A percentile compares a stretch with the other conserved stretches of the same genome.
Evolutionary conservation across 306 rosid species (phyloP).

Genomic region (Cucumis hystrix): DNA sequence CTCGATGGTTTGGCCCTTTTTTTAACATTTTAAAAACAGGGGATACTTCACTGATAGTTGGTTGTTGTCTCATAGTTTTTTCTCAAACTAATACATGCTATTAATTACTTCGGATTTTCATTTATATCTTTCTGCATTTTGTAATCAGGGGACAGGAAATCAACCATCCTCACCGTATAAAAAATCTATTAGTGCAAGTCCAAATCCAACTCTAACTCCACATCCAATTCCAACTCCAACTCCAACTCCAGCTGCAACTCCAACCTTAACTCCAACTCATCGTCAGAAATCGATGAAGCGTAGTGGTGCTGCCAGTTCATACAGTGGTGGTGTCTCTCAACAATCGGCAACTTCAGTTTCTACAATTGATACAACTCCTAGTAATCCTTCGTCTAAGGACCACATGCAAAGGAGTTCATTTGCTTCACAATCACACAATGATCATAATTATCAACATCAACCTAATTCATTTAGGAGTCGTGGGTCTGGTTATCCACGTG

Average conservation of each 20-base stretch:
- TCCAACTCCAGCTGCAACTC: neutral
- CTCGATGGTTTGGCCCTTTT: neutral
- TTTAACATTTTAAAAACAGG: neutral
- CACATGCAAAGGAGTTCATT: conserved; percentile 37
- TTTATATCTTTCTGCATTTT: conserved; percentile 20
- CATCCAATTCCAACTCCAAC: neutral
- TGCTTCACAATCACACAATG: conserved; percentile 30
- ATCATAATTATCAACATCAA: conserved; percentile 42
- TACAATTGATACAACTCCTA: conserved; percentile 24
- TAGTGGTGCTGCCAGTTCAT: conserved; percentile 25
- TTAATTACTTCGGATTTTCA: conserved; percentile 8
- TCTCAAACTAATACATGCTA: neutral
- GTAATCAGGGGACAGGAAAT: conserved; percentile 39
- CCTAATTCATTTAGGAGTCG: conserved; percentile 45
- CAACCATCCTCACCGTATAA: conserved; percentile 30
- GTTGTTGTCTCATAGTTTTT: neutral
- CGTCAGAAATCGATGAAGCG: conserved; percentile 32
- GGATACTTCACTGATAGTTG: neutral
- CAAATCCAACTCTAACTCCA: conserved; percentile 1
- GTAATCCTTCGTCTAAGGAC: conserved; percentile 32
- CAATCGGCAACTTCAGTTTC: conserved; percentile 26
- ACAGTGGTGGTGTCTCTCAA: conserved; percentile 30
- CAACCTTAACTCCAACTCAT: conserved; percentile 12
- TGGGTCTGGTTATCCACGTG: conserved; percentile 48
- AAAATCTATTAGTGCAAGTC: conserved; percentile 17